A percentile compares a stretch with the other conserved stretches of the same genome.
phyloP scores from a whole-genome alignment of 108 stramenopile genomes.

The Epipyxis sp. region DNA sequence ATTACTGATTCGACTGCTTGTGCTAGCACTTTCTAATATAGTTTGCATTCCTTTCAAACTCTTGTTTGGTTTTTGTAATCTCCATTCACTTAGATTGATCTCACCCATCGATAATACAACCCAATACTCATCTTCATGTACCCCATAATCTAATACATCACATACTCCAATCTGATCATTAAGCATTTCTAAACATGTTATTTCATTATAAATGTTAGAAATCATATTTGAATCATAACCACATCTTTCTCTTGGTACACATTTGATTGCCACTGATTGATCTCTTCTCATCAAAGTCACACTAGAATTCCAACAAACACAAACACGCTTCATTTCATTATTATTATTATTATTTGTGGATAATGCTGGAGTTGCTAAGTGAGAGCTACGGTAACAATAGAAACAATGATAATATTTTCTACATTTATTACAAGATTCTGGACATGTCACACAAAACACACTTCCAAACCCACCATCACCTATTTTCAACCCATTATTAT shows the following conservation, averaged over 20 bases:
- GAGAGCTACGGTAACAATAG: neutral
- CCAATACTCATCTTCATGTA: slow-evolving; percentile 28
- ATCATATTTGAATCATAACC: neutral
- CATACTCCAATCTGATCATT: slow-evolving; percentile 2
- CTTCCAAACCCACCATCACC: slow-evolving; percentile 21
- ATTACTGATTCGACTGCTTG: neutral
- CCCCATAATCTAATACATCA: slow-evolving; percentile 4
- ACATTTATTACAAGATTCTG: neutral
- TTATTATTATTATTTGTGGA: neutral
- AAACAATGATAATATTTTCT: neutral
- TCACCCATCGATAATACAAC: slow-evolving; percentile 3
- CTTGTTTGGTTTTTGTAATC: neutral
- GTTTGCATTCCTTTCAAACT: too few species aligned
- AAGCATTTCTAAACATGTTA: neutral
- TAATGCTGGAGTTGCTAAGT: neutral
- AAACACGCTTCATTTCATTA: neutral
- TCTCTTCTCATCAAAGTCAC: neutral
- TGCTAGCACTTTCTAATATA: neutral
- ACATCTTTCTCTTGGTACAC: slow-evolving; percentile 9
- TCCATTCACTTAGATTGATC: neutral
- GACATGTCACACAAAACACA: neutral
- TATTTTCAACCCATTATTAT: neutral
- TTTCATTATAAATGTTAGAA: neutral
- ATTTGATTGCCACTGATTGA: slow-evolving; percentile 2
- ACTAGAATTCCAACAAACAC: neutral